A percentile compares a stretch with the other conserved stretches of the same genome.
Conservation (phyloP, 2,329 filamentous ascomycete genomes). For the Karstenula rhodostoma region DNA sequence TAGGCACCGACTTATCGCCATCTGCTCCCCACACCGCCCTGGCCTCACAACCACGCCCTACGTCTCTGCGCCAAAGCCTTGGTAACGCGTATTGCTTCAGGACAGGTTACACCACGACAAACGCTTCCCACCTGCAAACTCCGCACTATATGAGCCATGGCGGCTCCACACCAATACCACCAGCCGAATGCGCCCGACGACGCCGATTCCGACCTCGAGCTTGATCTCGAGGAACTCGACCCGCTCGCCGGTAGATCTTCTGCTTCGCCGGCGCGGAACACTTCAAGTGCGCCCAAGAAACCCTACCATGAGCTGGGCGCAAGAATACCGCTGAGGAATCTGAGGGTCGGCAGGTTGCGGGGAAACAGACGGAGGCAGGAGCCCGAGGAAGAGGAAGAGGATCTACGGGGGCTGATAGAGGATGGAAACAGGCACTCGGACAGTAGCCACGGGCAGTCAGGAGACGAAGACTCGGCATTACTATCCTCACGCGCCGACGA, state of each 20-base stretch:
- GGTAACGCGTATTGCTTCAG: not conserved
- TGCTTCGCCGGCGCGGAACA: constrained; percentile 35
- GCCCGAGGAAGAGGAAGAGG: constrained; percentile 70
- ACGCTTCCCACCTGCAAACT: not conserved
- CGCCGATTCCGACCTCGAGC: constrained; percentile 75
- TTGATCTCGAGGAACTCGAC: constrained; percentile 83
- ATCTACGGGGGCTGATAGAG: constrained; percentile 71
- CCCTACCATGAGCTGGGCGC: constrained; percentile 54
- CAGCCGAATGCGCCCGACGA: constrained; percentile 68
- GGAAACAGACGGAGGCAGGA: constrained; percentile 53
- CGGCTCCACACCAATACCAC: constrained; percentile 56
- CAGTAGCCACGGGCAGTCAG: constrained; percentile 63
- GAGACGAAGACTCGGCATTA: constrained; percentile 78
- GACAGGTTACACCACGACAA: not conserved
- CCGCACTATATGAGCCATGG: constrained; percentile 53
- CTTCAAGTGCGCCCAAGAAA: constrained; percentile 41
- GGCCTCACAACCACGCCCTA: not conserved
- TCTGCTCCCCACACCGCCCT: not conserved
- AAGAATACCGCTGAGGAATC: constrained; percentile 73
- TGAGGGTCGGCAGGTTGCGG: constrained; percentile 59
- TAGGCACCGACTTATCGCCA: not conserved
- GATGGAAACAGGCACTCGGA: constrained; percentile 67
- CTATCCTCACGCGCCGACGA: constrained; percentile 57
- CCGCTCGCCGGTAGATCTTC: constrained; percentile 54
- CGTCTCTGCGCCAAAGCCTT: not conserved